Percentiles rank a stretch among this genome's conserved stretches.
Evolutionary conservation across 768 basidiomycete genomes (phyloP).

Genomic region (Kwoniella europaea): DNA sequence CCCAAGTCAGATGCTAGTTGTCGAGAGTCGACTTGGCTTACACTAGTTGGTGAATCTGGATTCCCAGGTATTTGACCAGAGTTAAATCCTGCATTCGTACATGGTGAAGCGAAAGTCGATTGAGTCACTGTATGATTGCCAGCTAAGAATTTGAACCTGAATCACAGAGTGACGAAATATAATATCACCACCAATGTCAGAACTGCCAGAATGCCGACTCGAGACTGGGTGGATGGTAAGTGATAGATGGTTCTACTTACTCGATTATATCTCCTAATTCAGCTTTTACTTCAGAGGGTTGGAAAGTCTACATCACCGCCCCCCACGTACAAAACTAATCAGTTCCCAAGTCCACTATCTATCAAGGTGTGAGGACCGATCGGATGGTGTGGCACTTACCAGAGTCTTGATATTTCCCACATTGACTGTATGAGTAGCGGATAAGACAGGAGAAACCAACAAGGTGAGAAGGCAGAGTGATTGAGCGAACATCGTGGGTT

Average conservation of each 20-base stretch:
- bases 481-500: neutral
- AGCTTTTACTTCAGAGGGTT: neutral
- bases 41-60: constrained; percentile 1
- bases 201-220: no score
- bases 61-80: constrained; percentile 27
- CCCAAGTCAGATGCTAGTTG: no score
- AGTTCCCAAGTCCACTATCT: no score
- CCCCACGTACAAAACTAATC: neutral
- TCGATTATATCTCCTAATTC: constrained; percentile 4
- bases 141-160: constrained; percentile 29
- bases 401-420: neutral
- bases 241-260: neutral
- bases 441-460: neutral
- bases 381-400: neutral
- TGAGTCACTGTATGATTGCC: constrained; percentile 34
- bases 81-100: constrained; percentile 23
- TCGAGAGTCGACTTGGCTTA: no score
- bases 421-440: neutral
- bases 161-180: no score
- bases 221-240: no score
- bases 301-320: neutral
- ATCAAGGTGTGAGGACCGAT: no score
- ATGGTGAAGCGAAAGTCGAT: constrained; percentile 34
- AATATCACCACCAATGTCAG: no score
- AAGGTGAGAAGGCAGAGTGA: neutral